phyloP scores from a whole-genome alignment of 306 rosid species.

The apple (Malus domestica) region DNA sequence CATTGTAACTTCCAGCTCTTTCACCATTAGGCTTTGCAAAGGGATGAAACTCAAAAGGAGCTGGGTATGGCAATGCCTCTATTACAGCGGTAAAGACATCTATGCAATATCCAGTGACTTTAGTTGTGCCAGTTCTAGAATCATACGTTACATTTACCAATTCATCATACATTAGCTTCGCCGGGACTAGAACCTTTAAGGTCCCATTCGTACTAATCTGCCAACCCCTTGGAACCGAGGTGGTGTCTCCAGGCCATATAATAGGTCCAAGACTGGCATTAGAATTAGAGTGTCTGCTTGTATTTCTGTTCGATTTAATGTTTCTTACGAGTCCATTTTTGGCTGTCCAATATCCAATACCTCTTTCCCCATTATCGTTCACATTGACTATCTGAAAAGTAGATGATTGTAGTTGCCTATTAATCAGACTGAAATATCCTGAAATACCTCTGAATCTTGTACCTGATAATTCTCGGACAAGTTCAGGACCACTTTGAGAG shows the following conservation, averaged over 20 bases:
- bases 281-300: neutral
- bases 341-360: constrained; percentile 42
- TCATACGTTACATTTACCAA: constrained; percentile 20
- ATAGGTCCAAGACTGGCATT: neutral
- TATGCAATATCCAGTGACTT: constrained; percentile 40
- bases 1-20: constrained; percentile 18
- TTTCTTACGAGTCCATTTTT: constrained; percentile 23
- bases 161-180: constrained; percentile 8
- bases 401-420: constrained; percentile 8
- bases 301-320: neutral
- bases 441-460: neutral
- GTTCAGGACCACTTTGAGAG: constrained; percentile 23
- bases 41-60: constrained; percentile 32
- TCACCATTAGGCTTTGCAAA: constrained; percentile 10
- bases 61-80: constrained; percentile 25
- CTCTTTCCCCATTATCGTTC: constrained; percentile 22
- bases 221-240: constrained; percentile 41
- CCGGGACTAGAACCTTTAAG: constrained; percentile 34
- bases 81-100: constrained; percentile 47
- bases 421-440: constrained; percentile 9
- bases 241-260: constrained; percentile 56
- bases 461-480: constrained; percentile 14
- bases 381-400: constrained; percentile 27
- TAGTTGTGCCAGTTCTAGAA: neutral
- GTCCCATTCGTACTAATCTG: constrained; percentile 35